Evolutionary conservation across 2,329 filamentous ascomycete species (phyloP), one percentile per base, ranked within the genome.

Genomic region (Kalmusia sp.): DNA sequence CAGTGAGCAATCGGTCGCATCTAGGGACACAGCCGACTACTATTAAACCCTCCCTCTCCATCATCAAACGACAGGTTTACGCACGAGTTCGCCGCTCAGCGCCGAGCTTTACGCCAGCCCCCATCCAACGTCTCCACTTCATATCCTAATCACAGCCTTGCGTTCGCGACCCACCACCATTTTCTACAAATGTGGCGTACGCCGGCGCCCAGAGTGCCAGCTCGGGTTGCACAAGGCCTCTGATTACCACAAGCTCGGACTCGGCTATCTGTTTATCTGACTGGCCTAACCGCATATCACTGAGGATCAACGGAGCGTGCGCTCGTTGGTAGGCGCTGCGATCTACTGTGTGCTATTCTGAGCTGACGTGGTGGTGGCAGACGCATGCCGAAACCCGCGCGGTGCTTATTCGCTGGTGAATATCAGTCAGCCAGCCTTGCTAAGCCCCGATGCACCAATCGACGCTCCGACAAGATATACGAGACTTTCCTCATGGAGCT

Each of bases 371-470:
- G 33, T 39, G 11, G 34, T 40, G 35, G 11, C 19, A 19, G 22
- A 33, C 14, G 35, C 37, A 17, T 40, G 12, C 44, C 33, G 33
- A 47, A 33, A 33, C 35, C 46, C 46, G 28, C 27, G 17, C 25
- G 27, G 17, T 49, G 46, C 34, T 49, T 39, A 40, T 49, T 35
- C 43, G 35, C 27, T 5, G 21, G 6, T 11, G 15, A 9, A 14
- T 25, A 31, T 31, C 37, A 30, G 27, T 38, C 35, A 40, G 46
- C 34, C 46, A 49, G 46, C 34, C 35, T 33, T 40, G 22, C 45
- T 38, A 31, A 38, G 45, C 33, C n/a, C 33, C 45, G 45, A 48
- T 17, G 11, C 33, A 38, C 45, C 45, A 48, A 48, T 48, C 25
- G 22, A n/a, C n/a, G 24, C 12, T n/a, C 8, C n/a, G 12, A 19